Evolutionary conservation across 768 basidiomycete genomes (phyloP), one percentile per base, ranked within the genome.

Genomic region (Collybiopsis confluens): DNA sequence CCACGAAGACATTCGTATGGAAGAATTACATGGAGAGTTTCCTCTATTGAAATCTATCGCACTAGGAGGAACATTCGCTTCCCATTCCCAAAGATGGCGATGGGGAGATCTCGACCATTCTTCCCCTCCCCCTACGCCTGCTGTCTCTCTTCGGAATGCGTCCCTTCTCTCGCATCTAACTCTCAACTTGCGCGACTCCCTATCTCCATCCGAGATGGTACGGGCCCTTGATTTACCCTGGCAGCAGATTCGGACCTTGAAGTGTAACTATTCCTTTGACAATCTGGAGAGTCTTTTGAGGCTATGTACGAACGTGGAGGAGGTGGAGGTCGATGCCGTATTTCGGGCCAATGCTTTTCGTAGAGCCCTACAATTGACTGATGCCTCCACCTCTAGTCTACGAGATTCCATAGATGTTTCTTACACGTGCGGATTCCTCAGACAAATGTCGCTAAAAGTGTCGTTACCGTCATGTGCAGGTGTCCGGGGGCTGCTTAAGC

Each of bases 211-310:
- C 16, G 45, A 46, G 9, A 46, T 46, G 45, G 45, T 30, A 2
- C 27, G 30, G 27, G 45, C 45, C 10, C 28, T 46, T 16, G 18
- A 46, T 46, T n/a, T 46, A 30, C 45, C 45, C 10, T 46, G 45
- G 45, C 45, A 46, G 13, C 45, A 46, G 28, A 46, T 46, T 18
- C 45, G 45, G 33, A 46, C 45, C 11, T 20, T 46, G 9, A 46
- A 33, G 18, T 46, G 45, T 28, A 46, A 46, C 13, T 46, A 46
- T 30, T 46, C 45, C 13, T 46, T 46, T n/a, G 45, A 28, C 5
- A 46, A 46, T 46, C 18, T 46, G 26, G 45, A 46, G 45, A 46
- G 45, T 28, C 16, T 46, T 13, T 18, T 46, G 45, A 27, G 45
- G 30, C 45, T 46, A 13, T 46, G 45, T 18, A 46, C n/a, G 18